Conservation (phyloP, 176 grass and related monocot genomes). For the Urochloa ruziziensis region DNA sequence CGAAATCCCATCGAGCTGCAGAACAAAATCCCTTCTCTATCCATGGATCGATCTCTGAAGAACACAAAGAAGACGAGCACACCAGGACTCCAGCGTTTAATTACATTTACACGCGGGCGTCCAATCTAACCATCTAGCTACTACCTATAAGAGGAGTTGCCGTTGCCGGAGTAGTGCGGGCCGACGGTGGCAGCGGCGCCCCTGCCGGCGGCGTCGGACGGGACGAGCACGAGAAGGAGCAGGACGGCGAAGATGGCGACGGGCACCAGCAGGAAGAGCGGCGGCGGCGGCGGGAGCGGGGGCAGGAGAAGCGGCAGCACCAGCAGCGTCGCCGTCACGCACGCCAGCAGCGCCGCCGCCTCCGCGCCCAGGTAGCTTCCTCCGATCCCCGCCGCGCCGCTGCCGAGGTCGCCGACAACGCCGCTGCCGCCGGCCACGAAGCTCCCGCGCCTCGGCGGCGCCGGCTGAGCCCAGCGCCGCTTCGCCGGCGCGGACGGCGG, state of each 20-base stretch:
- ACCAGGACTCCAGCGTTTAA: background rate
- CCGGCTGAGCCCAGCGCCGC: background rate
- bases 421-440: accelerated
- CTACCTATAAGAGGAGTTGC: constrained; percentile 15
- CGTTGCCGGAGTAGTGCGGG: background rate
- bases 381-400: background rate
- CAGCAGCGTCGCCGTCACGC: constrained; percentile 42
- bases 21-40: background rate
- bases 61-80: background rate
- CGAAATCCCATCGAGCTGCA: background rate
- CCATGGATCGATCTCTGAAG: background rate
- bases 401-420: too few relatives aligned
- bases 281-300: constrained; percentile 41
- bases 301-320: constrained; percentile 43
- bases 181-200: background rate
- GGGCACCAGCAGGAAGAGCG: constrained; percentile 33
- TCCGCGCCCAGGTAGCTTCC: constrained; percentile 23
- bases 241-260: constrained; percentile 51
- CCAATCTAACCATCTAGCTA: background rate
- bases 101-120: constrained; percentile 5
- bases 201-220: constrained; percentile 34
- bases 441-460: background rate
- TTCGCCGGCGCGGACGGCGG: background rate
- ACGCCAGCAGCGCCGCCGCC: constrained; percentile 33
- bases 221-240: constrained; percentile 25